Base-by-base conservation (phyloP, 768 basidiomycete genomes). In the Crepidotus variabilis region DNA sequence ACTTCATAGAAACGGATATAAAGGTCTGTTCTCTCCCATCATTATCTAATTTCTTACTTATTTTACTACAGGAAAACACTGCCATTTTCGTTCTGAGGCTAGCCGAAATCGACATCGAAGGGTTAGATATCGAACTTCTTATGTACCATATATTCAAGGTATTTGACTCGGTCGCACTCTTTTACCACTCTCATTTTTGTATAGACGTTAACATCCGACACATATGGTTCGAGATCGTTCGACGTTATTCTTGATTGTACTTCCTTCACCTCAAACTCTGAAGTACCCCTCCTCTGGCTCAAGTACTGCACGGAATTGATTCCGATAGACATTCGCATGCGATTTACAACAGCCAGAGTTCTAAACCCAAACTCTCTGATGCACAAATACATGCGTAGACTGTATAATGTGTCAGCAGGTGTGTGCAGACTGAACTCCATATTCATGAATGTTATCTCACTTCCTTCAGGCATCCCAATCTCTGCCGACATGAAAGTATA, bases 161-260 rank as follows among this genome's bases (percentile, higher is more conserved):
- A 54, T 35, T 74, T 59, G 11, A 34, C 45, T 22, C 47, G 16
- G 36, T 48, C 34, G n/a, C 28, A 46, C 47, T 23, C 50, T 33
- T 49, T 0, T 23, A 34, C 24, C 23, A 6, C 47, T 51, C 10
- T 18, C 11, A 50, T 51, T 35, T 16, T 4, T 35, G 11, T 34
- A 32, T 61, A 88, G 87, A 82, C 76, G 16, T 63, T 90, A 52
- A 77, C 75, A 13, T 72, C 76, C 7, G 69, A 80, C 6, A 69
- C 65, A 14, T 80, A 85, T 66, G 72, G 69, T 43, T 70, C 78
- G 47, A 78, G 78, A 24, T 57, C 66, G 2, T 90, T 87, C 65
- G 88, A 92, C 48, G 72, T 95, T 49, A 81, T 95, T 59, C 65
- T 94, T 32, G 92, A 95, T 62, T 92, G 87, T 70, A 93, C 92